Conservation (phyloP, 805 yeast species). For the Hanseniaspora lachancei region DNA sequence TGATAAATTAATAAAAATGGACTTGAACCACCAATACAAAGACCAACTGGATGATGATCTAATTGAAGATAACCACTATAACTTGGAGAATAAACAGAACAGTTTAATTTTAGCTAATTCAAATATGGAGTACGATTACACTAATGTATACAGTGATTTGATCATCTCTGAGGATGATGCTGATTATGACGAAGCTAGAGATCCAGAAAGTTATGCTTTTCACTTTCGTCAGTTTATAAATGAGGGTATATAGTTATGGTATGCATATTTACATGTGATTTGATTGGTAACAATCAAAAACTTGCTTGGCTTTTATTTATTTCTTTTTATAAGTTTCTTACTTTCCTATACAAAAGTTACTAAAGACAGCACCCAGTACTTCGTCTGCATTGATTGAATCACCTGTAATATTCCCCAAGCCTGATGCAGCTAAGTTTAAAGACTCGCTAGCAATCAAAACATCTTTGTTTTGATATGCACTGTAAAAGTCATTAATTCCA, state of each 20-base stretch:
- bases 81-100: no score
- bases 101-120: no score
- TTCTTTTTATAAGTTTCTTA: conserved; percentile 22
- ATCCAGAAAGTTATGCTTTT: not conserved
- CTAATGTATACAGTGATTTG: not conserved
- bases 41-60: not conserved
- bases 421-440: conserved; percentile 59
- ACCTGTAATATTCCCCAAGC: conserved; percentile 88
- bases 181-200: not conserved
- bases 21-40: not conserved
- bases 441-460: conserved; percentile 72
- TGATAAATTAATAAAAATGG: not conserved
- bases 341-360: conserved; percentile 89
- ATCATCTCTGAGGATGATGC: not conserved
- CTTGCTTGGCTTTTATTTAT: no score
- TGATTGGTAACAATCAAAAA: no score
- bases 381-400: conserved; percentile 81
- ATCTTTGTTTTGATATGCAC: conserved; percentile 39
- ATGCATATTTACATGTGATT: not conserved
- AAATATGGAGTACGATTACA: not conserved
- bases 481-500: conserved; percentile 55
- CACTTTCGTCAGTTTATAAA: not conserved
- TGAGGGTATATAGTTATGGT: not conserved
- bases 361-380: conserved; percentile 77
- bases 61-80: not conserved